Evolutionary conservation across 2,329 filamentous ascomycete species (phyloP), one percentile per base, ranked within the genome.

Genomic region (Cordyceps militaris): DNA sequence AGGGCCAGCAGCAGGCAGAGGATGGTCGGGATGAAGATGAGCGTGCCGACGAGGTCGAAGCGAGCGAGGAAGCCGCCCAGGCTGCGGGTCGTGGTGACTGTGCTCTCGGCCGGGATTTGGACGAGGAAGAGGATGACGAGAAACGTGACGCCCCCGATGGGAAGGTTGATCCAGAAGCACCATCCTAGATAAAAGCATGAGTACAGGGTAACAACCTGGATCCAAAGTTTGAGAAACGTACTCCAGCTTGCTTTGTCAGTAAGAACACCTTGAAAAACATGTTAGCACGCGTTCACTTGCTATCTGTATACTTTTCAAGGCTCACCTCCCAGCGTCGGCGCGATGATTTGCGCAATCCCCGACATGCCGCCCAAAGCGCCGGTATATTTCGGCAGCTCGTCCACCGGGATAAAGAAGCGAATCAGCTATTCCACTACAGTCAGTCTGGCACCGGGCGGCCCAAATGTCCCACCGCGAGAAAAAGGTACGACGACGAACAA

Each of bases 1-100:
- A 79, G 66, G 9, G 75, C 75, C 13, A 79, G 64, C 1, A 77
- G 60, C 9, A 77, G 69, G 59, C 72, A 76, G 46, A 74, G 64
- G 16, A 62, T 38, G 52, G 50, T 36, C n/a, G 60, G 56, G 4
- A 61, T 57, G 13, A 65, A 43, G 21, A 59, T 11, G 2, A 52
- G 24, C 4, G 26, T 30, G 11, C 50, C 38, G n/a, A 52, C 11
- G 8, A 30, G 38, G 24, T 42, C 50, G 38, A 52, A 38, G 23
- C 49, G 38, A 8, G 38, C 19, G n/a, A 40, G 16, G 38, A 40
- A 40, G 38, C 16, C 38, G 38, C 38, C 14, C 16, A 40, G 38
- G 38, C 38, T 40, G 38, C 16, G 38, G 6, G 3, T 21, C 1
- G 52, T 57, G 26, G 36, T 26, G 38, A 21, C 11, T 3, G 9